Evolutionary conservation across 1,284 basidiomycete genomes (phyloP).

Genomic region (Bondarzewia mesenterica): DNA sequence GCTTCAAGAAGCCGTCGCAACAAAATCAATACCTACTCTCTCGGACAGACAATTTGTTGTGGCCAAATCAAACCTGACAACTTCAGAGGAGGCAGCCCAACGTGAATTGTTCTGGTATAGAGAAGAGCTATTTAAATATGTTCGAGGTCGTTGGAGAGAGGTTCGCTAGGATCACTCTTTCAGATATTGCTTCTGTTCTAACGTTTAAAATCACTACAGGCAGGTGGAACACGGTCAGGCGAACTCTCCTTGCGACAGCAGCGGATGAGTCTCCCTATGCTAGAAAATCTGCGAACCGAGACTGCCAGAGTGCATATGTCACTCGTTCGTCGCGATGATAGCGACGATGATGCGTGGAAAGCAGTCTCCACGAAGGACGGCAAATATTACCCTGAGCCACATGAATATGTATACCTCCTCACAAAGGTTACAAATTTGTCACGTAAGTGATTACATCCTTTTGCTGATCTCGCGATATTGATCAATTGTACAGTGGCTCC

Average conservation of each 20-base stretch:
- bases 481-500: conserved; percentile 31
- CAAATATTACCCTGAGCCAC: conserved; percentile 39
- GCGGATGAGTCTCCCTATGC: conserved; percentile 66
- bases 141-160: conserved; percentile 79
- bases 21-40: conserved; percentile 72
- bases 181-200: neutral
- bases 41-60: conserved; percentile 92
- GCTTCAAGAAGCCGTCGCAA: conserved; percentile 48
- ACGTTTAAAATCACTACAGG: conserved; percentile 33
- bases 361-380: conserved; percentile 22
- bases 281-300: conserved; percentile 64
- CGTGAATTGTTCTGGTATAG: conserved; percentile 91
- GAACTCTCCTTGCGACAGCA: conserved; percentile 71
- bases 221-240: conserved; percentile 66
- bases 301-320: conserved; percentile 53
- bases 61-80: conserved; percentile 57
- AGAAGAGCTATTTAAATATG: conserved; percentile 67
- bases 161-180: conserved; percentile 30
- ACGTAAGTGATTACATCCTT: conserved; percentile 33
- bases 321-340: conserved; percentile 27
- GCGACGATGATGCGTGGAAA: conserved; percentile 15
- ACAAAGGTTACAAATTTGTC: conserved; percentile 53
- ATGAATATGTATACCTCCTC: conserved; percentile 52
- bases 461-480: conserved; percentile 6
- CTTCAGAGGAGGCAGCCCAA: conserved; percentile 51